phyloP scores from a whole-genome alignment of 305 asterid species.

The Striga hermonthica region DNA sequence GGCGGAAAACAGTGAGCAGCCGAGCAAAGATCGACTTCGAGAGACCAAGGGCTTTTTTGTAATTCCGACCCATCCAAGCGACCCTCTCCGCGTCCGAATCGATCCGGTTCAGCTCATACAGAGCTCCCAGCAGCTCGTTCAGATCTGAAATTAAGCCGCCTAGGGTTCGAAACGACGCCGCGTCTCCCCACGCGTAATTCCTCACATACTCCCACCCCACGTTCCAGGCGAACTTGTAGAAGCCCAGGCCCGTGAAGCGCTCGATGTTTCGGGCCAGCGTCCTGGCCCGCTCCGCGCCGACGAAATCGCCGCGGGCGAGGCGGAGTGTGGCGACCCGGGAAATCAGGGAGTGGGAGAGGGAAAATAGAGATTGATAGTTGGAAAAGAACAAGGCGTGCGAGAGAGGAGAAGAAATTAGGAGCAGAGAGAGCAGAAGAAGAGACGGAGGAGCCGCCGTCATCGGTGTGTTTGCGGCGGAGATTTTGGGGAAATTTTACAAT shows the following conservation, averaged over 20 bases:
- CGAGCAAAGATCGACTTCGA: slow-evolving; percentile 46
- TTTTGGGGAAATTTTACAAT: not conserved
- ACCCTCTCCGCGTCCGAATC: slow-evolving; percentile 52
- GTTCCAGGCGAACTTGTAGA: slow-evolving; percentile 51
- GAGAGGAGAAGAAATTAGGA: slow-evolving; percentile 32
- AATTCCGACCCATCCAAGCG: slow-evolving; percentile 58
- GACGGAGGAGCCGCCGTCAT: slow-evolving; percentile 31
- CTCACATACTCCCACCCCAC: slow-evolving; percentile 57
- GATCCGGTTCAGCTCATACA: slow-evolving; percentile 44
- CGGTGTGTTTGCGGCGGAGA: slow-evolving; percentile 9
- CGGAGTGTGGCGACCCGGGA: slow-evolving; percentile 72
- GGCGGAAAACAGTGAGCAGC: slow-evolving; percentile 47
- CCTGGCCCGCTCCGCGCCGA: slow-evolving; percentile 59
- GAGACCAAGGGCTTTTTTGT: slow-evolving; percentile 42
- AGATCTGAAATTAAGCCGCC: slow-evolving; percentile 48
- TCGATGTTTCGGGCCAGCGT: slow-evolving; percentile 46
- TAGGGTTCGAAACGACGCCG: slow-evolving; percentile 39
- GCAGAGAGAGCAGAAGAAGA: slow-evolving; percentile 35
- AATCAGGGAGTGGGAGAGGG: slow-evolving; percentile 69
- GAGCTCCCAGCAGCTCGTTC: slow-evolving; percentile 45
- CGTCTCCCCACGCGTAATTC: slow-evolving; percentile 59
- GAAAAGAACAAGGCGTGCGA: slow-evolving; percentile 40
- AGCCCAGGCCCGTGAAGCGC: slow-evolving; percentile 50
- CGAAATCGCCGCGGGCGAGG: slow-evolving; percentile 61
- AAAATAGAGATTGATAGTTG: slow-evolving; percentile 48